Conservation (phyloP, 2,329 filamentous ascomycete genomes). For the Davidsoniella virescens region DNA sequence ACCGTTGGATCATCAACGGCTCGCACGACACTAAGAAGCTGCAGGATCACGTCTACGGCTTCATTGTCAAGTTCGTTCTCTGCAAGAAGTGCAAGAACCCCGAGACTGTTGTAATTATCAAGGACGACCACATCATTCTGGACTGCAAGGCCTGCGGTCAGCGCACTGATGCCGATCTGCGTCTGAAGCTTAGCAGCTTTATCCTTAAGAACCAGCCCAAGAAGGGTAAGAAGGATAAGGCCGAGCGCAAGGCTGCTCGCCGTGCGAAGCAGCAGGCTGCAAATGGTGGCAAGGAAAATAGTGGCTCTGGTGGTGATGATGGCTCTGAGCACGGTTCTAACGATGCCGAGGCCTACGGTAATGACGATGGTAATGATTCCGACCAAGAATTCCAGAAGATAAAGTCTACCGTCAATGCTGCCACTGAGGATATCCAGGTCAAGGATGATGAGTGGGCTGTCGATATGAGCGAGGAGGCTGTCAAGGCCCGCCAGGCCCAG, state of each 20-base stretch:
- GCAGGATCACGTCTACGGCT: slow-evolving; percentile 94
- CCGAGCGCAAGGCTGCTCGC: slow-evolving; percentile 76
- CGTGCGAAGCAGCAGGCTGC: slow-evolving; percentile 66
- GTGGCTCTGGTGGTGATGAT: slow-evolving; percentile 44
- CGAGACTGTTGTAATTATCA: slow-evolving; percentile 90
- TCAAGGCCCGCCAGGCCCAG: slow-evolving; percentile 83
- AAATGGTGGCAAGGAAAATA: slow-evolving; percentile 39
- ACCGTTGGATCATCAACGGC: slow-evolving; percentile 99
- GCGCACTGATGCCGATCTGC: slow-evolving; percentile 77
- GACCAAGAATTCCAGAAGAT: slow-evolving; percentile 88
- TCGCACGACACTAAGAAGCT: slow-evolving; percentile 90
- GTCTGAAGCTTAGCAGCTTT: slow-evolving; percentile 91
- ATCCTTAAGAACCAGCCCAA: slow-evolving; percentile 88
- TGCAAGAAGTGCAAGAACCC: slow-evolving; percentile 99
- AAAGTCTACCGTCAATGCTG: slow-evolving; percentile 39
- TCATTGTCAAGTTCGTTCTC: slow-evolving; percentile 96
- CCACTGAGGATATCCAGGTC: slow-evolving; percentile 38
- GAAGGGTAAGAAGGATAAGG: slow-evolving; percentile 97
- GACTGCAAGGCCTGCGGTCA: slow-evolving; percentile 99
- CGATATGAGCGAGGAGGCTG: slow-evolving; percentile 87
- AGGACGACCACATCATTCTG: slow-evolving; percentile 77
- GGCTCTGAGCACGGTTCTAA: slow-evolving; percentile 34
- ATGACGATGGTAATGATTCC: slow-evolving; percentile 43
- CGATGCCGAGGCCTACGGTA: slow-evolving; percentile 31
- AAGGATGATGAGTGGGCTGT: slow-evolving; percentile 92